These are phyloP conservation scores for Licmophora abbreviata DNA, from an alignment of 108 stramenopile genomes.

Conservation along the genomic window DNA sequence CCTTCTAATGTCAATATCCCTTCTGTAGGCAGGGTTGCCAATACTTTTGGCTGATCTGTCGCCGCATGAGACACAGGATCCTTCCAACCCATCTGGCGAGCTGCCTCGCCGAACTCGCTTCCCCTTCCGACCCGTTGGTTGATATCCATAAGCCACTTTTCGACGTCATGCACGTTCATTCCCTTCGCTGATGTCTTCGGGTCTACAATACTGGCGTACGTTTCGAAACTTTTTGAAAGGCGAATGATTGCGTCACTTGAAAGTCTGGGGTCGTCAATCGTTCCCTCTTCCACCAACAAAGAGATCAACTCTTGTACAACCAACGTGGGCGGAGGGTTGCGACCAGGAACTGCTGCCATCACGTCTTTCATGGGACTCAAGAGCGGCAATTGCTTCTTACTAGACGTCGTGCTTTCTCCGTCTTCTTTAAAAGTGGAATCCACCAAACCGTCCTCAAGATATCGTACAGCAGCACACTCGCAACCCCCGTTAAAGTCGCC, in stretches of 20 bases:
- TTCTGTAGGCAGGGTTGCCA: conserved; percentile 39
- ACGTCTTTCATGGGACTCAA: conserved; percentile 45
- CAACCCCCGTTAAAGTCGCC: conserved; percentile 85
- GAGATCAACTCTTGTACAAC: conserved; percentile 80
- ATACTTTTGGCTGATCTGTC: conserved; percentile 17
- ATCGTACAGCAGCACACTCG: conserved; percentile 72
- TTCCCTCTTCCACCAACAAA: conserved; percentile 35
- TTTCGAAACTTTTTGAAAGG: conserved; percentile 49
- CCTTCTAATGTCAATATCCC: conserved; percentile 51
- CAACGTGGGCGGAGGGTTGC: conserved; percentile 58
- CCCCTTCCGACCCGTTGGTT: conserved; percentile 69
- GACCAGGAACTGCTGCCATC: conserved; percentile 11
- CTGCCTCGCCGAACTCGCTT: conserved; percentile 70
- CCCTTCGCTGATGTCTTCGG: conserved; percentile 17
- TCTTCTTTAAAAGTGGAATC: conserved; percentile 72
- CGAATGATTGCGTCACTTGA: conserved; percentile 39
- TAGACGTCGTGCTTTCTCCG: conserved; percentile 54
- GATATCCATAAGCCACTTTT: conserved; percentile 72
- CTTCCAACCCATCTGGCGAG: conserved; percentile 56
- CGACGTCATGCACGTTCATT: conserved; percentile 64
- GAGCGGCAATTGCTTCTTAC: conserved; percentile 53
- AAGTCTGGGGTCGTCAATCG: conserved; percentile 49
- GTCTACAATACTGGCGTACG: conserved; percentile 4
- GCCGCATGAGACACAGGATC: conserved; percentile 35
- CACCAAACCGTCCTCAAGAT: conserved; percentile 60